These are phyloP conservation scores for Russula sp. DNA, from an alignment of 768 basidiomycete genomes.

Conservation along the genomic window DNA sequence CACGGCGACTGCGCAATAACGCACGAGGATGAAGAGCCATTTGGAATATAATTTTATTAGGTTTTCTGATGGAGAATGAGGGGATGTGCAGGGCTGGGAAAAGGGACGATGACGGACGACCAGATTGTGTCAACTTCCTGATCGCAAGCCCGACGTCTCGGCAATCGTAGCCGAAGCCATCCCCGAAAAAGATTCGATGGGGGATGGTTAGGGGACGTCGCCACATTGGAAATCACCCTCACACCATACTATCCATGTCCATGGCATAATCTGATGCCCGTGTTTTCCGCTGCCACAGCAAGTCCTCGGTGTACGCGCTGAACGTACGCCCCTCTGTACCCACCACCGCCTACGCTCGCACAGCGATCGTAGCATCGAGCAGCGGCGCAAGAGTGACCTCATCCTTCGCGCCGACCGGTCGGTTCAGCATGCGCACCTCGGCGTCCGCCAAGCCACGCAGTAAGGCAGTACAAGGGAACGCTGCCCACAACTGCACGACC, in stretches of 20 bases:
- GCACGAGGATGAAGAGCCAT: constrained; percentile 25
- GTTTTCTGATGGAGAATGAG: constrained; percentile 20
- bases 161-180: too few species aligned
- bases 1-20: constrained; percentile 18
- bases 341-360: constrained; percentile 47
- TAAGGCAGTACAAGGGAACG: constrained; percentile 60
- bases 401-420: constrained; percentile 37
- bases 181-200: too few species aligned
- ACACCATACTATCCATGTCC: constrained; percentile 33
- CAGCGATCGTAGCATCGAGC: constrained; percentile 64
- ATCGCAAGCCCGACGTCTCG: neutral
- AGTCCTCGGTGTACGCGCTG: constrained; percentile 57
- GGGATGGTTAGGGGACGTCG: too few species aligned
- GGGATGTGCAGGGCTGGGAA: neutral
- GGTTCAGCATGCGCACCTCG: constrained; percentile 16
- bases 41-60: constrained; percentile 23
- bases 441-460: constrained; percentile 34
- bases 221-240: too few species aligned
- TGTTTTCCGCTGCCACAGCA: constrained; percentile 60
- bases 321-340: constrained; percentile 75
- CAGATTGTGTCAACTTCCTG: constrained; percentile 28
- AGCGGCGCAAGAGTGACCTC: constrained; percentile 50
- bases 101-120: constrained; percentile 24
- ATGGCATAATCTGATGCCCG: constrained; percentile 41
- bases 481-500: constrained; percentile 38